Conservation (phyloP, 148 eudicot genomes). For the Vaccinium macrocarpon region DNA sequence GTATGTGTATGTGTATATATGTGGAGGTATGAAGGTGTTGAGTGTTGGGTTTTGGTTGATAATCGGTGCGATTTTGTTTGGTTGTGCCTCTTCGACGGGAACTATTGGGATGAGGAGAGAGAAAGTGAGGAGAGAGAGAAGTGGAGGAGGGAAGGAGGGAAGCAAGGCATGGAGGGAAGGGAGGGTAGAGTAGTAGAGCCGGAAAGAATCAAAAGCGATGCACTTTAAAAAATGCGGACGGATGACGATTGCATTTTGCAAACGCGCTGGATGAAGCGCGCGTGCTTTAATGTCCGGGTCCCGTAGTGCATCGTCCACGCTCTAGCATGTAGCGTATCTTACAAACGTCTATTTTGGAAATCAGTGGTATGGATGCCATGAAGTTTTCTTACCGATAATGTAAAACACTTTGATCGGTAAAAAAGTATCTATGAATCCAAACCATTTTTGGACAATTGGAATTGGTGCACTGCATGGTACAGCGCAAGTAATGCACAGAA, state of each 20-base stretch:
- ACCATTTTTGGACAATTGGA: too few species aligned
- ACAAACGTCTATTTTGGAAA: too few species aligned
- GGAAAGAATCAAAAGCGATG: slow-evolving; percentile 47
- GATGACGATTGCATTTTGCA: not conserved
- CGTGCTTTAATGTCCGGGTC: not conserved
- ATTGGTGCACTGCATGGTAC: too few species aligned
- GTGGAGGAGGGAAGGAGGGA: slow-evolving; percentile 27
- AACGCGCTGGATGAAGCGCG: not conserved
- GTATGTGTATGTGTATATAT: not conserved
- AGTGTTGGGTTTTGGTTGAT: not conserved
- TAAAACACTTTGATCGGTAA: too few species aligned
- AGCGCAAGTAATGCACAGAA: too few species aligned
- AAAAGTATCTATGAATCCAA: too few species aligned
- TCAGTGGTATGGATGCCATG: too few species aligned
- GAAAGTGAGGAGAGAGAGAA: slow-evolving; percentile 5
- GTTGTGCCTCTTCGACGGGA: slow-evolving; percentile 13
- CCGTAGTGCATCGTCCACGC: too few species aligned
- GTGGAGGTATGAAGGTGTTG: not conserved
- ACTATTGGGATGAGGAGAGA: slow-evolving; percentile 22
- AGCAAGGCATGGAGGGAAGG: slow-evolving; percentile 27
- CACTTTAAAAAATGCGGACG: not conserved
- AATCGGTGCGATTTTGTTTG: slow-evolving; percentile 12
- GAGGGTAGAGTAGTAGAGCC: slow-evolving; percentile 39
- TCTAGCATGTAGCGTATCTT: too few species aligned
- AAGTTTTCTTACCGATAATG: too few species aligned